Conservation (phyloP, 208 protist genomes). For the Trypanosoma congolense region DNA sequence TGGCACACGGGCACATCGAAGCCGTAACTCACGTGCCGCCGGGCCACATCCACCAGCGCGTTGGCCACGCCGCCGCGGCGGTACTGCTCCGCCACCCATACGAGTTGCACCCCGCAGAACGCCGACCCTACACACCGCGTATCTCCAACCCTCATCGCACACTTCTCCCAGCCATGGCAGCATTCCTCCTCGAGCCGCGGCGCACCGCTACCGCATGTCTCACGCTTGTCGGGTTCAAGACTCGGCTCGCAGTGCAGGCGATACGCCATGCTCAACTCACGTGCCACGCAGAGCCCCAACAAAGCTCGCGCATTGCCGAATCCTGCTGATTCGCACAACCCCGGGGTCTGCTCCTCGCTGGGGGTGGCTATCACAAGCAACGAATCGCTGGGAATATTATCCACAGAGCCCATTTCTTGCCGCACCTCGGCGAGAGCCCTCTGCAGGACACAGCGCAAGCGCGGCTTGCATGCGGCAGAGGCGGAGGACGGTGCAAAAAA, state of each 20-base stretch:
- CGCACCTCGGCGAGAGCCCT: constrained; percentile 5
- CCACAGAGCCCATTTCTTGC: constrained; percentile 24
- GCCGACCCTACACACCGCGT: constrained; percentile 28
- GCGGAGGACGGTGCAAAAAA: constrained; percentile 8
- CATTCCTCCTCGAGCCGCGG: neutral
- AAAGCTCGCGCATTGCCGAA: too few species aligned
- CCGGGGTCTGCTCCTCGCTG: too few species aligned
- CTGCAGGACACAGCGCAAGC: constrained; percentile 1
- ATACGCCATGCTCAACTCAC: constrained; percentile 14
- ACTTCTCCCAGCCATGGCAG: constrained; percentile 4
- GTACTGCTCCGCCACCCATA: constrained; percentile 39
- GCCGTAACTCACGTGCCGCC: constrained; percentile 45
- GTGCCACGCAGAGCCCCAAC: constrained; percentile 22
- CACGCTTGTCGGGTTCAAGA: neutral
- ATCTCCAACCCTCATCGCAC: constrained; percentile 21
- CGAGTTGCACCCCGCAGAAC: constrained; percentile 52
- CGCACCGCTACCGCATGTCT: neutral
- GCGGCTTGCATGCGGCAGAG: neutral
- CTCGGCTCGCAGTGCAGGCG: constrained; percentile 11
- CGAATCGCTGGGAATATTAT: constrained; percentile 17
- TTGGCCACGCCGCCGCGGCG: constrained; percentile 31
- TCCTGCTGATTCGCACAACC: too few species aligned
- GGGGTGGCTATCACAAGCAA: constrained; percentile 18
- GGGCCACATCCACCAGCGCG: constrained; percentile 31
- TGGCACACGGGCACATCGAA: constrained; percentile 28